Percentiles rank a stretch among this genome's conserved stretches.
Conservation (phyloP, 2,329 filamentous ascomycete species). For the Magnaporthiopsis incrustans region DNA sequence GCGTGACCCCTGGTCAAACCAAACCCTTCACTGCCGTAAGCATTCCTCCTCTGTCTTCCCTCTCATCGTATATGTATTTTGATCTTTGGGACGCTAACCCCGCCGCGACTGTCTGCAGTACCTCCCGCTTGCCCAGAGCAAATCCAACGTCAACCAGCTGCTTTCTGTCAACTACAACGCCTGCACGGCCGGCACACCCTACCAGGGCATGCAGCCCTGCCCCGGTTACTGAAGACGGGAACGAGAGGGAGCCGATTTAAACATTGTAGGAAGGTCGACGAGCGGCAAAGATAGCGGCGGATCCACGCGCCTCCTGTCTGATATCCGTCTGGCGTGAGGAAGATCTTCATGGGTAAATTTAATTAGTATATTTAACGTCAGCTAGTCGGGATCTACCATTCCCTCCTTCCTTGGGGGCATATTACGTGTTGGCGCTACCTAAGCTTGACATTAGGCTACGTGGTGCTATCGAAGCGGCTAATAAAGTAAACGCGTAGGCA, state of each 20-base stretch:
- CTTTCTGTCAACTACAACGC: conserved; percentile 5
- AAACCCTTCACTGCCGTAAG: conserved; percentile 6
- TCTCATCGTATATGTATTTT: background rate
- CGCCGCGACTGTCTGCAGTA: background rate
- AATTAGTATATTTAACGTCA: too few relatives aligned
- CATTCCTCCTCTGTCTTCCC: background rate
- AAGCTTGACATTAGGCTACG: too few relatives aligned
- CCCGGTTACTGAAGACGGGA: background rate
- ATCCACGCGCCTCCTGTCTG: too few relatives aligned
- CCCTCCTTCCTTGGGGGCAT: too few relatives aligned
- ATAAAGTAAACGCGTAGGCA: too few relatives aligned
- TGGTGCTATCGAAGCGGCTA: too few relatives aligned
- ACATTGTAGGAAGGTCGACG: too few relatives aligned
- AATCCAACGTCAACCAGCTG: conserved; percentile 4
- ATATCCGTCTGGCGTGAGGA: too few relatives aligned
- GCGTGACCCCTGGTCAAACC: background rate
- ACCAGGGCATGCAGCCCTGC: background rate
- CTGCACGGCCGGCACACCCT: conserved; percentile 4
- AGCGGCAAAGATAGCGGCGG: too few relatives aligned
- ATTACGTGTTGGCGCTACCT: too few relatives aligned
- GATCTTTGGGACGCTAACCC: background rate
- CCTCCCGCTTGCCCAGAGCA: conserved; percentile 3
- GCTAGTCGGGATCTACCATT: too few relatives aligned
- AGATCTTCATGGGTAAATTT: too few relatives aligned
- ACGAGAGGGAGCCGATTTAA: background rate